Evolutionary conservation across 305 asterid genomes (phyloP), one percentile per base, ranked within the genome.

Genomic region (Plantago coronopus): DNA sequence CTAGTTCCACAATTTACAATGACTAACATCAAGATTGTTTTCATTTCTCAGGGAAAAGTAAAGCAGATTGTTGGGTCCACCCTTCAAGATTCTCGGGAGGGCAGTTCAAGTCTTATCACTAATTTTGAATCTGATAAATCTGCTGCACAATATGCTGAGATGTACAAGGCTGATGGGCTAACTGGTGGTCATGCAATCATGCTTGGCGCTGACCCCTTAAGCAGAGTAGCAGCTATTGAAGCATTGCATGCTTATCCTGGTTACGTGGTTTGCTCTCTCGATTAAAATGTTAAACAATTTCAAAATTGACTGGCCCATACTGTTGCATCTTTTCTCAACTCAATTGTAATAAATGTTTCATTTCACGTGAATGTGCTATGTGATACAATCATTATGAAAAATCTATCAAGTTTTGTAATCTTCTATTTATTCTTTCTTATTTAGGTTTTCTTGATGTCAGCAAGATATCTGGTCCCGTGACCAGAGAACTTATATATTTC

Each of bases 41-140:
- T 29, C 25, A 54, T 44, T 45, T 71, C 73, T 70, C 82, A 93
- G 99, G 99, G 99, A 34, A 93, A 85, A 82, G 99, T 93, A 76
- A 89, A 89, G 78, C 99, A 89, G 77, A 93, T 93, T 74, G 97
- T 93, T 72, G 99, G 99, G 56, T 87, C 99, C 70, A 93, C 99
- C 65, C 97, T 93, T 72, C 78, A 48, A 67, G 97, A 93, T 81
- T 57, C 83, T 48, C 79, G 76, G 72, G 95, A 81, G 56, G 95
- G 66, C 25, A 81, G 71, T 76, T 76, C 90, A 48, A 77, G 73
- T 73, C 96, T 93, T 48, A 45, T 93, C 29, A 93, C 97, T 49
- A 93, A 89, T 70, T 93, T 76, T 67, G 97, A 81, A 75, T 89
- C 99, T 47, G 96, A 93, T 70, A 85, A 82, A 74, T 87, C 93